Percentiles rank a stretch among this genome's conserved stretches.
These are phyloP conservation scores for Chrysochromulina tobinii DNA, from an alignment of 78 protist species.

Conservation along the genomic window DNA sequence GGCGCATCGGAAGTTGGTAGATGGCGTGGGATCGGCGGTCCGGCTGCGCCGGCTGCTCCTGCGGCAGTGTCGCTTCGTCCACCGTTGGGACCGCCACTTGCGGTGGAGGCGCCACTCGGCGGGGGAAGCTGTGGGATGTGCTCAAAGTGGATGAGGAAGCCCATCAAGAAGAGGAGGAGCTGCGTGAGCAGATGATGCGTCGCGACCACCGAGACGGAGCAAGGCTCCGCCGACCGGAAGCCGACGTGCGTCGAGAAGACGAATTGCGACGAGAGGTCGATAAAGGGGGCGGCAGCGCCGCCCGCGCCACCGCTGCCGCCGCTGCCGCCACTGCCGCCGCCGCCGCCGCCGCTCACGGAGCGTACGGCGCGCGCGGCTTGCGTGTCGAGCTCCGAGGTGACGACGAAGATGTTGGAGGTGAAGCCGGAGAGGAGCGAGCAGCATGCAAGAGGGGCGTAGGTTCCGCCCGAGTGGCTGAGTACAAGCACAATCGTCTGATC, in stretches of 20 bases:
- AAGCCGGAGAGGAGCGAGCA: not conserved
- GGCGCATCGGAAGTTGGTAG: no score
- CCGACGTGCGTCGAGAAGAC: not conserved
- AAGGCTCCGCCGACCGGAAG: not conserved
- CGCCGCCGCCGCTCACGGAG: no score
- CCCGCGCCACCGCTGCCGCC: no score
- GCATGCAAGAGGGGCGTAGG: conserved; percentile 5
- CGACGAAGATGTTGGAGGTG: conserved; percentile 9
- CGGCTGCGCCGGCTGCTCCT: no score
- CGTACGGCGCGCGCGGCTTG: not conserved
- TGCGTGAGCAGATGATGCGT: conserved; percentile 18
- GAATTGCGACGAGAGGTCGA: not conserved
- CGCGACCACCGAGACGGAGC: not conserved
- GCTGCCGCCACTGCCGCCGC: no score
- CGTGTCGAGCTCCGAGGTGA: conserved; percentile 19
- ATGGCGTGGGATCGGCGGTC: no score
- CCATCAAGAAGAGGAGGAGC: not conserved
- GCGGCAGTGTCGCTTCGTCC: no score
- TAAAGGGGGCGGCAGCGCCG: no score
- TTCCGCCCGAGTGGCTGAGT: conserved; percentile 10
- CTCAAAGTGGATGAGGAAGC: not conserved
- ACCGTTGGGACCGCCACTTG: no score
- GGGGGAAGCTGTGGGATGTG: no score
- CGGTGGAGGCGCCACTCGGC: no score
- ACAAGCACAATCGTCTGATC: not conserved